Evolutionary conservation across 306 rosid genomes (phyloP), one percentile per base, ranked within the genome.

Genomic region (Prunus persica): DNA sequence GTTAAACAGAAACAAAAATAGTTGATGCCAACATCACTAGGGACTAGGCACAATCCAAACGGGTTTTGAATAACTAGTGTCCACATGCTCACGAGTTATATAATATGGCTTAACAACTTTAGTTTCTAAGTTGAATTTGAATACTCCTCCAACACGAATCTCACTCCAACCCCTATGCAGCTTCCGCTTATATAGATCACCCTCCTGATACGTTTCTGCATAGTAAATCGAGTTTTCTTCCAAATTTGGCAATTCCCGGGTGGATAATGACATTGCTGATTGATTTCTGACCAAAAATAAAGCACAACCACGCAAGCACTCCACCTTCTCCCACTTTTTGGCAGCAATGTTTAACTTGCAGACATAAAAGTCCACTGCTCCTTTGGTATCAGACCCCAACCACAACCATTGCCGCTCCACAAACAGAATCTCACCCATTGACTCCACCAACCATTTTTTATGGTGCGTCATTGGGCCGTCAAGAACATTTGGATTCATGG

Each of bases 161-260:
- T 52, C 43, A 38, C 9, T 38, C n/a, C n/a, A n/a, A n/a, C n/a
- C n/a, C n/a, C n/a, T n/a, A n/a, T n/a, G n/a, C n/a, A n/a, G n/a
- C 43, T 38, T 38, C 43, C 9, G 9, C 43, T 38, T 38, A 38
- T 38, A 6, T 38, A 7, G 43, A 38, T 38, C 43, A 38, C 9
- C 0, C 43, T 38, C 9, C 2, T 6, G 43, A 38, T 6, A 1
- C 5, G 43, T 38, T 5, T 34, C 41, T 47, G 38, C 12, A 22
- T 11, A 76, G 66, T 78, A 70, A 14, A 70, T 24, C 0, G 72
- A 34, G 57, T 71, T 71, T 18, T 30, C 70, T 25, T 78, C 77
- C 7, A 38, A 27, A 7, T 65, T 30, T 32, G 52, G 45, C 45
- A 62, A 46, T 62, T 61, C 43, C 11, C 13, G 1, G 27, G 61